These are phyloP conservation scores for Collybia nuda DNA, from an alignment of 768 basidiomycete genomes.

Conservation along the genomic window DNA sequence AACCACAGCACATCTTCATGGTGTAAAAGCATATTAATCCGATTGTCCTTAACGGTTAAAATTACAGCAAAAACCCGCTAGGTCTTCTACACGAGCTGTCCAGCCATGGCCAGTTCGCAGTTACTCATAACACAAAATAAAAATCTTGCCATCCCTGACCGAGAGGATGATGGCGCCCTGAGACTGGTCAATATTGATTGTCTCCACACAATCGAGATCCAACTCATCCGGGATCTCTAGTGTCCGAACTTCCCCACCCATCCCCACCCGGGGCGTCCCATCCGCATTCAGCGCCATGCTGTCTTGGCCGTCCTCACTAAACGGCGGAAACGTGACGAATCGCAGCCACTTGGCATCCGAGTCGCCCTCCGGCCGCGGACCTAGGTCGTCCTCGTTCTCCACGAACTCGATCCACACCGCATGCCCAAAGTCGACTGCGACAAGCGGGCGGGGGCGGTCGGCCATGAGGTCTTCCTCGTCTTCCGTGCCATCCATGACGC, in stretches of 20 bases:
- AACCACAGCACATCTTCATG: too few species aligned
- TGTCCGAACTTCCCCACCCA: conserved; percentile 53
- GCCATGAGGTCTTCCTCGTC: conserved; percentile 34
- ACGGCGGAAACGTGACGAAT: conserved; percentile 73
- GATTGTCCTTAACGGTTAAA: too few species aligned
- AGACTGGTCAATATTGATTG: conserved; percentile 76
- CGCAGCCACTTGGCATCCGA: conserved; percentile 51
- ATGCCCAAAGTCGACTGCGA: conserved; percentile 88
- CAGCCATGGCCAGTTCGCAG: neutral
- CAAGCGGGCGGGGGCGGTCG: conserved; percentile 63
- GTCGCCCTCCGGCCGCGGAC: conserved; percentile 16
- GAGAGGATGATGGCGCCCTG: conserved; percentile 74
- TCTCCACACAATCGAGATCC: conserved; percentile 65
- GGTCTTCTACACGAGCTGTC: too few species aligned
- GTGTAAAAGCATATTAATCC: too few species aligned
- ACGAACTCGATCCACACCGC: conserved; percentile 78
- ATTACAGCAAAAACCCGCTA: too few species aligned
- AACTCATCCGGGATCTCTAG: conserved; percentile 65
- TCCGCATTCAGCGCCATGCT: conserved; percentile 8
- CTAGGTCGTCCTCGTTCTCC: conserved; percentile 28
- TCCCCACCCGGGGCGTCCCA: conserved; percentile 22
- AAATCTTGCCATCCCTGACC: conserved; percentile 67
- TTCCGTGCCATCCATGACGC: conserved; percentile 51
- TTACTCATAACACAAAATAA: conserved; percentile 68
- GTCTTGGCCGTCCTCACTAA: conserved; percentile 30